Evolutionary conservation across 1,139 yeast genomes (phyloP).

Genomic region (Meyerozyma guilliermondii): DNA sequence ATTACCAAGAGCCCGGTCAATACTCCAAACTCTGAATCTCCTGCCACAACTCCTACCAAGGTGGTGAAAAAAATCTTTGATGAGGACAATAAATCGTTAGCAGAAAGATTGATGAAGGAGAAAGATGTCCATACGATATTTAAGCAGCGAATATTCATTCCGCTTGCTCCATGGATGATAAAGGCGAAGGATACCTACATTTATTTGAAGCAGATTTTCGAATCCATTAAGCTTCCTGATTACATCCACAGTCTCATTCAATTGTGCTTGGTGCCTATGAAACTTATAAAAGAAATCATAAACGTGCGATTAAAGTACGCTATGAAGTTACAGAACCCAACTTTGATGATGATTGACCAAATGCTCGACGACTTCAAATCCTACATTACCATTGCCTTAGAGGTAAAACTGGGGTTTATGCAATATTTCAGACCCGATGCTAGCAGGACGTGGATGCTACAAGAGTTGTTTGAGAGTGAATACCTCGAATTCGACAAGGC

Average conservation of each 20-base stretch:
- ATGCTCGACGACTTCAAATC: slow-evolving; percentile 82
- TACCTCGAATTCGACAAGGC: slow-evolving; percentile 59
- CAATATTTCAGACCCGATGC: slow-evolving; percentile 63
- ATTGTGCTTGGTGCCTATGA: slow-evolving; percentile 72
- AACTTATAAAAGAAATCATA: slow-evolving; percentile 75
- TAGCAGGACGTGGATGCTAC: slow-evolving; percentile 66
- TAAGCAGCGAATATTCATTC: slow-evolving; percentile 51
- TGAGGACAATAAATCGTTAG: slow-evolving; percentile 63
- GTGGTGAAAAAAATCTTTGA: slow-evolving; percentile 42
- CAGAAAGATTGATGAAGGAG: slow-evolving; percentile 82
- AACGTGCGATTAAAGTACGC: slow-evolving; percentile 75
- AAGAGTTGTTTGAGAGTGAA: slow-evolving; percentile 59
- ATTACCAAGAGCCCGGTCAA: slow-evolving; percentile 35
- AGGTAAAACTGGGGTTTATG: slow-evolving; percentile 62
- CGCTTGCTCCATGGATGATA: slow-evolving; percentile 67
- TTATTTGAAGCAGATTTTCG: slow-evolving; percentile 57
- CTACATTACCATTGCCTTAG: slow-evolving; percentile 72
- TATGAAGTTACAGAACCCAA: slow-evolving; percentile 72
- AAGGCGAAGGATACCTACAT: slow-evolving; percentile 74
- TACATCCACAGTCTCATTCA: slow-evolving; percentile 64
- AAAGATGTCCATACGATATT: slow-evolving; percentile 74
- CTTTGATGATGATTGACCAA: slow-evolving; percentile 95
- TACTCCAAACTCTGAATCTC: slow-evolving; percentile 7
- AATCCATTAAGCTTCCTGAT: slow-evolving; percentile 70
- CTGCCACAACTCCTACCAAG: slow-evolving; percentile 23